These are phyloP conservation scores for Fusarium fujikuroi DNA, from an alignment of 2,329 filamentous ascomycete species.

Conservation along the genomic window DNA sequence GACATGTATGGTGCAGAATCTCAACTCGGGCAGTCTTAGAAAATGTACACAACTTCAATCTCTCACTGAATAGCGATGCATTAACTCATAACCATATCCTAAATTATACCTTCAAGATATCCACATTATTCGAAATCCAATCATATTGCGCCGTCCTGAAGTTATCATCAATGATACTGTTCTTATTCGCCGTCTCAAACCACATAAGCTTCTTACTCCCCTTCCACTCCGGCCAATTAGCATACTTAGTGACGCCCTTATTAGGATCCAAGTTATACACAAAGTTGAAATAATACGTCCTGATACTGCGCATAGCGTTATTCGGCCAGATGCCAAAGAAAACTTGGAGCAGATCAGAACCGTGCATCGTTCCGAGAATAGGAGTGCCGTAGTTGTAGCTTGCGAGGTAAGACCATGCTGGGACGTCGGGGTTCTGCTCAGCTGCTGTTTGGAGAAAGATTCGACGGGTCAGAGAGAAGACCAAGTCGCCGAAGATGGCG, in stretches of 20 bases:
- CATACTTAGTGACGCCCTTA: conserved; percentile 53
- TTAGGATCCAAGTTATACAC: conserved; percentile 78
- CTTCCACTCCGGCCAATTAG: conserved; percentile 57
- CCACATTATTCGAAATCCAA: conserved; percentile 43
- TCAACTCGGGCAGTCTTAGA: too few species aligned
- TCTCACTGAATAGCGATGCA: too few species aligned
- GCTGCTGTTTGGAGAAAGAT: conserved; percentile 64
- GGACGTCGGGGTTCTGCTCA: conserved; percentile 65
- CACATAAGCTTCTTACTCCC: conserved; percentile 61
- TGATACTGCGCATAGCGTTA: conserved; percentile 68
- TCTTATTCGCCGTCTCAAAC: conserved; percentile 51
- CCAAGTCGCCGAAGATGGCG: conserved; percentile 78
- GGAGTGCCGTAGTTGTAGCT: conserved; percentile 78
- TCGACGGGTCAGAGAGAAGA: conserved; percentile 78
- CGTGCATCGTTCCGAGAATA: conserved; percentile 81
- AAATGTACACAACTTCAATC: too few species aligned
- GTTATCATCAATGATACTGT: conserved; percentile 50
- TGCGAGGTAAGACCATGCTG: conserved; percentile 79
- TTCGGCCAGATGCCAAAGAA: conserved; percentile 74
- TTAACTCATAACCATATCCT: not conserved
- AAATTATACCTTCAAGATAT: conserved; percentile 36
- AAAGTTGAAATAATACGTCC: conserved; percentile 79
- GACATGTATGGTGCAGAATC: not conserved
- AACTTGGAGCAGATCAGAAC: conserved; percentile 73
- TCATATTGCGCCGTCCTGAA: conserved; percentile 49